Conservation (phyloP, 139 green algal genomes). For the Picocystis salinarum region DNA sequence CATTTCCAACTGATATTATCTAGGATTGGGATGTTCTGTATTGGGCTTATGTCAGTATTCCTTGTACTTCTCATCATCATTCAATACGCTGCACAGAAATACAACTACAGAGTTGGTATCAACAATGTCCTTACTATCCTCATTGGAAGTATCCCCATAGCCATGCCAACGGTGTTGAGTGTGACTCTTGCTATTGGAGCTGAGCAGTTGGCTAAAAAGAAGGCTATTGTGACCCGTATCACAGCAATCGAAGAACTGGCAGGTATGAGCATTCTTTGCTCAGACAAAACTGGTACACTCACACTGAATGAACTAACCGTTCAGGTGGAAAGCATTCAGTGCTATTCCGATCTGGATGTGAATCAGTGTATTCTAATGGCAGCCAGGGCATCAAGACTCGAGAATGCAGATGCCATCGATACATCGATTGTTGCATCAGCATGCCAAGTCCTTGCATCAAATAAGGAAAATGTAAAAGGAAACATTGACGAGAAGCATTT, state of each 20-base stretch:
- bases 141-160: conserved; percentile 77
- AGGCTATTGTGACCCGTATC: conserved; percentile 75
- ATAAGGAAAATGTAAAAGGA: too few relatives aligned
- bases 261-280: conserved; percentile 78
- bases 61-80: conserved; percentile 7
- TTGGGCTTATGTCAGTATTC: conserved; percentile 42
- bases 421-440: too few relatives aligned
- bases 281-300: conserved; percentile 56
- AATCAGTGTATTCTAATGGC: too few relatives aligned
- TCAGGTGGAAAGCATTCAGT: too few relatives aligned
- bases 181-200: conserved; percentile 74
- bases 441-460: too few relatives aligned
- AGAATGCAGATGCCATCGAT: too few relatives aligned
- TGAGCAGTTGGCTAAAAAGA: conserved; percentile 56
- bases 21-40: conserved; percentile 55
- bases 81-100: conserved; percentile 6
- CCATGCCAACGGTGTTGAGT: conserved; percentile 76
- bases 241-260: conserved; percentile 75
- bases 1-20: conserved; percentile 76
- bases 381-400: too few relatives aligned
- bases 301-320: conserved; percentile 3
- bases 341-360: too few relatives aligned
- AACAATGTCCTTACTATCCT: conserved; percentile 74
- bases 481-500: too few relatives aligned
- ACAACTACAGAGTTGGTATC: conserved; percentile 8